These are phyloP conservation scores for Pluteus cervinus DNA, from an alignment of 768 basidiomycete genomes.

Conservation along the genomic window DNA sequence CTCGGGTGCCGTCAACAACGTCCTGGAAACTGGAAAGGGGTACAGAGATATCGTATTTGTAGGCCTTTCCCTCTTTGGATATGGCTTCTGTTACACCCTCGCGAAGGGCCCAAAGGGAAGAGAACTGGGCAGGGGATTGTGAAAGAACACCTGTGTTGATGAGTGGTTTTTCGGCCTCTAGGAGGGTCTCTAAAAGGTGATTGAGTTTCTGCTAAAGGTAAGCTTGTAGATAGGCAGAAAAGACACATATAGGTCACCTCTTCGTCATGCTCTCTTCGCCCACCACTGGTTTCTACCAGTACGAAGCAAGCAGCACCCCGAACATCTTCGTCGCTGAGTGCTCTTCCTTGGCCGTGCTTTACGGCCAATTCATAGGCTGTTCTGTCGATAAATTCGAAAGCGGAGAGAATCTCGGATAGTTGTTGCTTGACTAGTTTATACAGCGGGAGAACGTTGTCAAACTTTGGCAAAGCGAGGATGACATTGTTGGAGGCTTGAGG, in stretches of 20 bases:
- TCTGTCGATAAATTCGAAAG: conserved; percentile 95
- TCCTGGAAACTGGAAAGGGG: conserved; percentile 83
- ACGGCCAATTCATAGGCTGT: conserved; percentile 80
- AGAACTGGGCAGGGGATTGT: conserved; percentile 85
- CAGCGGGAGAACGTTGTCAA: conserved; percentile 80
- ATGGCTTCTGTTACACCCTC: conserved; percentile 91
- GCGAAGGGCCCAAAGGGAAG: conserved; percentile 85
- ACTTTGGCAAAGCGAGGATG: conserved; percentile 83
- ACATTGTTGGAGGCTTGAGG: conserved; percentile 86
- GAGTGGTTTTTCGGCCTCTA: conserved; percentile 66
- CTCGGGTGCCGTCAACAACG: conserved; percentile 76
- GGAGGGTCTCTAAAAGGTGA: conserved; percentile 67
- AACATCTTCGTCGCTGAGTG: conserved; percentile 67
- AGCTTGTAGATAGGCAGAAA: conserved; percentile 1
- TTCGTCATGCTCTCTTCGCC: conserved; percentile 87
- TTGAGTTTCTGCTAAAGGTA: conserved; percentile 66
- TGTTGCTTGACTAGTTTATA: conserved; percentile 77
- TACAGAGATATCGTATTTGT: conserved; percentile 95
- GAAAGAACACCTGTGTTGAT: conserved; percentile 90
- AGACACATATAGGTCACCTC: conserved; percentile 48
- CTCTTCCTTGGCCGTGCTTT: conserved; percentile 75
- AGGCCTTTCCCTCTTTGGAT: conserved; percentile 89
- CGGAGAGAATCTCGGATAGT: conserved; percentile 91
- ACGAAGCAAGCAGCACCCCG: conserved; percentile 84
- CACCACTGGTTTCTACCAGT: conserved; percentile 91